Evolutionary conservation across 192 early-diverging fungal genomes (phyloP), one percentile per base, ranked within the genome.

Genomic region (Gigaspora rosea): DNA sequence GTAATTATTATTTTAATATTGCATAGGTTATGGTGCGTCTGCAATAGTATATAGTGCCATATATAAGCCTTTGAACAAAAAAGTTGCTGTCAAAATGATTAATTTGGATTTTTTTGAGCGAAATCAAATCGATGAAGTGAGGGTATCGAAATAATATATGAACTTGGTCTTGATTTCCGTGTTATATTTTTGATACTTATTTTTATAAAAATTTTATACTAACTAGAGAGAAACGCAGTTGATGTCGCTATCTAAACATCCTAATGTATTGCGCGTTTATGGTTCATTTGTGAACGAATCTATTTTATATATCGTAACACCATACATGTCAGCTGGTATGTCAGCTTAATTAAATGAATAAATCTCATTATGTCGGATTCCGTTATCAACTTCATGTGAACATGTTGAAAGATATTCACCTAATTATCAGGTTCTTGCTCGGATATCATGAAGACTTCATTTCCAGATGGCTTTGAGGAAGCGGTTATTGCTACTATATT

Each of bases 41-140:
- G 95, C 95, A 8, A 83, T 92, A 32, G 95, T 96, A 2, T 94
- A 95, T 80, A 86, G 85, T 65, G 95, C 95, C 16, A 84, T 87
- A 70, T 94, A 94, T 78, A 89, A 90, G 66, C 92, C 94, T 0
- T 75, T 85, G 12, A 87, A 88, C 66, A 91, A 86, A 75, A 77
- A 84, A 32, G 89, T 95, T 32, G 92, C 91, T 8, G 87, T 95
- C 65, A 96, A 96, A 75, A 89, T 94, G 73, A 95, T 96, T 80
- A 94, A 96, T 80, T 82, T 96, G 75, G 95, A 96, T 79, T 89
- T 90, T 86, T 96, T 96, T 90, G 94, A 95, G 73, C 82, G 95
- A 22, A 93, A 94, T 80, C 95, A 96, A 81, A 96, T 96, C 76
- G 95, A 96, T 78, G 95, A 96, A 82, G 86, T 96, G 58, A 81